Conservation (phyloP, 176 grass and related monocot genomes). For the Musa acuminata region DNA sequence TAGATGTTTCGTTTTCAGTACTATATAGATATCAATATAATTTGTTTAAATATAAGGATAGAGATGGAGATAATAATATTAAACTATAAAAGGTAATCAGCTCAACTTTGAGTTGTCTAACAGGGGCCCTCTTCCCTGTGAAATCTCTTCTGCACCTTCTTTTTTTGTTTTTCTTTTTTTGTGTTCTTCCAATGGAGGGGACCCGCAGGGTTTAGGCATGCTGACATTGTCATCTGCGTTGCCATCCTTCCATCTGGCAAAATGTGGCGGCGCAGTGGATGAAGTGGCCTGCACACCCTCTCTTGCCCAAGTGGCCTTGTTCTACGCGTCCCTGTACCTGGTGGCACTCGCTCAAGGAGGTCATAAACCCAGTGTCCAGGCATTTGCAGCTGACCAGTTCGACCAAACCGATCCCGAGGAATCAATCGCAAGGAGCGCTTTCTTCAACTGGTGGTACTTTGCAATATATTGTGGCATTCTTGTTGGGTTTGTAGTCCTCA, state of each 20-base stretch:
- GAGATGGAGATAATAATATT: no score
- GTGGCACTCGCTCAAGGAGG: slow-evolving; percentile 59
- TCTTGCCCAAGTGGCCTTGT: slow-evolving; percentile 27
- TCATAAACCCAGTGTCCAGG: slow-evolving; percentile 82
- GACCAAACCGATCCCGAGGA: slow-evolving; percentile 14
- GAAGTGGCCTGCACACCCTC: slow-evolving; percentile 19
- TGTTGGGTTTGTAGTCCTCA: slow-evolving; percentile 22
- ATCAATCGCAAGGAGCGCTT: slow-evolving; percentile 34
- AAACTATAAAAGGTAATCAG: no score
- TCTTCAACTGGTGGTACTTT: slow-evolving; percentile 83
- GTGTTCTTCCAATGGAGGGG: neutral
- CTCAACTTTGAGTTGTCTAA: no score
- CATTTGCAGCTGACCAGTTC: slow-evolving; percentile 84
- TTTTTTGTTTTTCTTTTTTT: neutral
- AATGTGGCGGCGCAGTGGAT: slow-evolving; percentile 23
- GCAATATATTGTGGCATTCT: slow-evolving; percentile 32
- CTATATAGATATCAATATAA: no score
- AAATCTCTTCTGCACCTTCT: no score
- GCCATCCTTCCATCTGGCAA: slow-evolving; percentile 28
- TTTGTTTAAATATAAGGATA: no score
- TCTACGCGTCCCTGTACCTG: slow-evolving; percentile 69
- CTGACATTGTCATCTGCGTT: slow-evolving; percentile 47
- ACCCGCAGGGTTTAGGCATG: slow-evolving; percentile 60
- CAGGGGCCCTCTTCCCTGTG: no score
- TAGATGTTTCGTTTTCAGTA: no score